Evolutionary conservation across 163 green algal species (phyloP), one percentile per base, ranked within the genome.

Genomic region (Coccomyxa subellipsoidea): DNA sequence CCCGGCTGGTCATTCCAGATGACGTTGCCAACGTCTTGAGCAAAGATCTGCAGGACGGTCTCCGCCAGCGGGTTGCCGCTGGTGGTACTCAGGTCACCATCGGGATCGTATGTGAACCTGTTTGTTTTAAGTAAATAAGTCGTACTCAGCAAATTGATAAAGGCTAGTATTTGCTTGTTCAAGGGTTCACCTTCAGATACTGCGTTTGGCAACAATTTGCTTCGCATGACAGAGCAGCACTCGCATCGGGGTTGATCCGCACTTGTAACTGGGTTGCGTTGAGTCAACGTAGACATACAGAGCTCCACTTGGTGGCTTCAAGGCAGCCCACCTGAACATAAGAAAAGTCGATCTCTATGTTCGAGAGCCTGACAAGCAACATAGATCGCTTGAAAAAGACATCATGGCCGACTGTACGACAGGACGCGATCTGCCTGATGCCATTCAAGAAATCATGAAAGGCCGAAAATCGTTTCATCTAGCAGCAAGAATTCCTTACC

Each of bases 1-100:
- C 5, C 5, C 5, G 76, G 76, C 29, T 81, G 37, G 40, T 81
- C 76, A 31, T 72, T 81, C 21, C 40, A 81, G 35, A 81, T 81
- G 31, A 81, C 39, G n/a, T 71, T 39, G 12, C 37, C 36, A 4
- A 79, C 75, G 36, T 21, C 37, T 7, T 31, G 8, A 37, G 36
- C 35, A 21, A 37, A 79, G 25, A 79, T 38, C 37, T 38, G 75
- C 31, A 18, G 25, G 35, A 79, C 35, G 75, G 36, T 79, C 35
- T 79, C 23, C 8, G 75, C 75, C 8, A 39, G 36, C 21, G 75
- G 37, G 36, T 79, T 79, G 75, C 18, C 75, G 36, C 4, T 8
- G 8, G 38, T 66, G 6, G 59, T 8, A 32, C 10, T n/a, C 25
- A 72, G 18, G 7, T 72, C 59, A 32, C 6, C 9, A 35, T n/a